phyloP scores from a whole-genome alignment of 202 grass and related monocot species.

The Eragrostis tef region DNA sequence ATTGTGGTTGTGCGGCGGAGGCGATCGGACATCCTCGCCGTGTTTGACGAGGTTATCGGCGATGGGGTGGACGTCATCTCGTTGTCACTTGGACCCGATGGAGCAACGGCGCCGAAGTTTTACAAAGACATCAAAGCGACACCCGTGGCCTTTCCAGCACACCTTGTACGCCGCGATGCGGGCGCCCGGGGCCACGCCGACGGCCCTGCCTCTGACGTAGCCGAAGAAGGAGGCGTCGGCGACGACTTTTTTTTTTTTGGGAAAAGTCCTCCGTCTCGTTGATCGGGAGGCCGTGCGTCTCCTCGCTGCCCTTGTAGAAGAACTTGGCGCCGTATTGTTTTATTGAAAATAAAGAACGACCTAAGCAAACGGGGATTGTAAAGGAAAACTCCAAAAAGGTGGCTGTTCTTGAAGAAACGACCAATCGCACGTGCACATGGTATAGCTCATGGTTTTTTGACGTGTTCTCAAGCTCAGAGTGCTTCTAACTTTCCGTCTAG shows the following conservation, averaged over 20 bases:
- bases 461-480: too few relatives aligned
- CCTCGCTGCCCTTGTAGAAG: conserved; percentile 49
- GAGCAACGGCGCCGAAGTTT: background rate
- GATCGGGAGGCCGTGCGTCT: background rate
- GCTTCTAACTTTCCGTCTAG: too few relatives aligned
- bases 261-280: conserved; percentile 7
- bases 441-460: too few relatives aligned
- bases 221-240: conserved; percentile 32
- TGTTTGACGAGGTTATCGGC: conserved; percentile 41
- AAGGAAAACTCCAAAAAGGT: too few relatives aligned
- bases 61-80: conserved; percentile 53
- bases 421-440: too few relatives aligned
- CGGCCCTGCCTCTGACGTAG: conserved; percentile 34
- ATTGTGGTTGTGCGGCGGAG: too few relatives aligned
- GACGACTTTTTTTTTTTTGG: too few relatives aligned
- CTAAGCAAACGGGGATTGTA: too few relatives aligned
- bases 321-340: conserved; percentile 48
- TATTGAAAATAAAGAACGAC: too few relatives aligned
- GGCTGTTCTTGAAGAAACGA: too few relatives aligned
- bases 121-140: conserved; percentile 18
- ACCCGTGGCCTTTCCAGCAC: conserved; percentile 11
- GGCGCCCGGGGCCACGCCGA: conserved; percentile 45
- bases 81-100: conserved; percentile 17
- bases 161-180: conserved; percentile 59
- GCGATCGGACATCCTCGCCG: conserved; percentile 45